phyloP scores from a whole-genome alignment of 768 basidiomycete species.

The Phanerochaete sordida region DNA sequence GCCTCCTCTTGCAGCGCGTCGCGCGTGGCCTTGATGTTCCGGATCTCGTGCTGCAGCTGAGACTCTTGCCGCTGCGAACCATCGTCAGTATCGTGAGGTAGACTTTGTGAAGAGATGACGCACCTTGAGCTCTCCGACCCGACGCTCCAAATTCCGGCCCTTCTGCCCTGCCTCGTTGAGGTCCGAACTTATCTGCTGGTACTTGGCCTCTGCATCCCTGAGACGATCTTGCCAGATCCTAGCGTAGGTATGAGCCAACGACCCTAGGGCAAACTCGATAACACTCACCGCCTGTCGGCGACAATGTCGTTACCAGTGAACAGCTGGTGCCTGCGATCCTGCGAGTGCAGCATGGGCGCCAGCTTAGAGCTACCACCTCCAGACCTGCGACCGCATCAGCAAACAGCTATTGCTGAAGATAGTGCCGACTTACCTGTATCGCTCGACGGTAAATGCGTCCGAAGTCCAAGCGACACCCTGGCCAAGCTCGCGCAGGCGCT shows the following conservation, averaged over 20 bases:
- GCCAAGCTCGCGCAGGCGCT: slow-evolving; percentile 37
- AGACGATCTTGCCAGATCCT: slow-evolving; percentile 23
- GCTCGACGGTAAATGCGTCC: slow-evolving; percentile 59
- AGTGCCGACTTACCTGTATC: slow-evolving; percentile 51
- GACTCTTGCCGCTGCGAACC: background rate
- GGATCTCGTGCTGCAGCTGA: slow-evolving; percentile 5
- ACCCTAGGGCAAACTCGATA: background rate
- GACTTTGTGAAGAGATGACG: background rate
- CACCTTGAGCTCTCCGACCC: background rate
- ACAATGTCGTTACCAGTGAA: slow-evolving; percentile 51
- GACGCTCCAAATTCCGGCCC: background rate
- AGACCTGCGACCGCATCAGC: slow-evolving; percentile 42
- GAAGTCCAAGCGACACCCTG: slow-evolving; percentile 59
- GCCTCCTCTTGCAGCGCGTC: slow-evolving; percentile 51
- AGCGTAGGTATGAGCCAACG: slow-evolving; percentile 17
- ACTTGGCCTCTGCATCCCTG: slow-evolving; percentile 18
- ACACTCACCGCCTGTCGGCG: slow-evolving; percentile 11
- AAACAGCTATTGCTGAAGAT: background rate
- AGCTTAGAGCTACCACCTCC: slow-evolving; percentile 60
- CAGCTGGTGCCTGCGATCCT: slow-evolving; percentile 41
- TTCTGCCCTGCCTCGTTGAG: background rate
- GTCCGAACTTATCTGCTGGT: background rate
- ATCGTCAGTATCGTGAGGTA: background rate
- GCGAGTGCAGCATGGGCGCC: slow-evolving; percentile 25
- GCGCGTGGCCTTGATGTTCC: slow-evolving; percentile 29